Percentiles rank a stretch among this genome's conserved stretches.
Evolutionary conservation across 2,329 filamentous ascomycete genomes (phyloP).

Genomic region (Aspergillus bombycis): DNA sequence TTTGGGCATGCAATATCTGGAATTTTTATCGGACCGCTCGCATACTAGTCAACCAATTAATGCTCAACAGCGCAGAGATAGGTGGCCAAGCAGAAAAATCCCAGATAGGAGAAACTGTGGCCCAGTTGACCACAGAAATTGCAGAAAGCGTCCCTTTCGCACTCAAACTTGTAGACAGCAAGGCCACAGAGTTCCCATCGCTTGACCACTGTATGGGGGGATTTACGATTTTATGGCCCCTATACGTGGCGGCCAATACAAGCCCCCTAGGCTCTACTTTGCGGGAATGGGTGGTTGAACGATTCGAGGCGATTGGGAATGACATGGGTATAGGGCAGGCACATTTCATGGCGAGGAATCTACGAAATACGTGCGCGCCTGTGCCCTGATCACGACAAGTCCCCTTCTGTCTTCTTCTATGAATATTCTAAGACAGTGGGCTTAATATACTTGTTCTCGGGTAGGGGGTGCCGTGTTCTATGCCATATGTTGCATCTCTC

Average conservation of each 20-base stretch:
- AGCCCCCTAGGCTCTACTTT: background rate
- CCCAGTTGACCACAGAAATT: background rate
- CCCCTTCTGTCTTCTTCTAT: background rate
- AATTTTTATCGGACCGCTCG: conserved; percentile 13
- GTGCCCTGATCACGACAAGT: background rate
- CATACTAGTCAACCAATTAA: conserved; percentile 9
- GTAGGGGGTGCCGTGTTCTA: background rate
- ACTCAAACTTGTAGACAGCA: background rate
- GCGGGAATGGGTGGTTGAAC: conserved; percentile 2
- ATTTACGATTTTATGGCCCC: conserved; percentile 10
- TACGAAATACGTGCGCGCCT: background rate
- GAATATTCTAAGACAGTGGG: background rate
- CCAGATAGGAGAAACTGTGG: background rate
- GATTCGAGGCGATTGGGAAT: conserved; percentile 4
- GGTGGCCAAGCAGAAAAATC: background rate
- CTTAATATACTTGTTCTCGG: no score
- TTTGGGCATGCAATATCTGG: conserved; percentile 17
- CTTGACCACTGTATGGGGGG: conserved; percentile 4
- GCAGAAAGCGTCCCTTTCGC: background rate
- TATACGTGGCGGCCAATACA: conserved; percentile 10
- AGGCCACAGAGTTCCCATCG: background rate
- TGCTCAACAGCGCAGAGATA: background rate
- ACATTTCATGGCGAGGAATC: conserved; percentile 8
- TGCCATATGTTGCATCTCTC: background rate
- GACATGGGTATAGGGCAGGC: conserved; percentile 14